Base-by-base conservation (phyloP, 106 monocot species). In the Posidonia australis region DNA sequence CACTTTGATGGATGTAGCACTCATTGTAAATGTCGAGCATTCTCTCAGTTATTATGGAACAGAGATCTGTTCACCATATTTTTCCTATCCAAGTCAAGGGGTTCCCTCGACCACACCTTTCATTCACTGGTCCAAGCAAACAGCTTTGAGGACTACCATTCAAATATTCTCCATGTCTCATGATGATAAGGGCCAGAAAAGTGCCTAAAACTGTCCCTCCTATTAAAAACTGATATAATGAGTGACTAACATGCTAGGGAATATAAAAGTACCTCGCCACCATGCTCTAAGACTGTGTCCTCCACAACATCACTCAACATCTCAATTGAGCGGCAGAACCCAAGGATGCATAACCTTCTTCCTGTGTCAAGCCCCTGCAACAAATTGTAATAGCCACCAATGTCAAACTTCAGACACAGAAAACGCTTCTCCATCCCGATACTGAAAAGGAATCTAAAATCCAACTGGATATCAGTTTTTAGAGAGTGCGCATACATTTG, bases 291-390 rank as follows among this genome's bases (percentile, higher is more conserved):
- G n/a, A 96, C 96, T 27, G 74, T 82, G 74, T 96, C 84, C 76
- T 96, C 82, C 1, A 96, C 90, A 67, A 83, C 90, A 80, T 96
- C 96, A 71, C 84, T 87, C 48, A 96, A 52, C 96, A 96, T 96
- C 70, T 96, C 96, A 76, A 96, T 87, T 20, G 96, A 96, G 16
- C 87, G 82, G 66, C 90, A 90, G 70, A 96, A 96, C 1, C 96
- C 96, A 75, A 82, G 90, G 55, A 96, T 87, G 69, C 96, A 96
- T 72, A 96, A 75, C 65, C 96, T 84, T 81, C 96, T 84, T 25
- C 96, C 87, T 32, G 64, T 81, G 27, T 96, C 87, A 58, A 77
- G 84, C 62, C 90, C 94, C 89, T 94, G 62, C 19, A 74, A 54
- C 10, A 47, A 77, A 60, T 51, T 13, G 1, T 20, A n/a, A 49